Percentiles rank a stretch among this genome's conserved stretches.
These are phyloP conservation scores for Cytospora piceae DNA, from an alignment of 2,329 filamentous ascomycete genomes.

Conservation along the genomic window DNA sequence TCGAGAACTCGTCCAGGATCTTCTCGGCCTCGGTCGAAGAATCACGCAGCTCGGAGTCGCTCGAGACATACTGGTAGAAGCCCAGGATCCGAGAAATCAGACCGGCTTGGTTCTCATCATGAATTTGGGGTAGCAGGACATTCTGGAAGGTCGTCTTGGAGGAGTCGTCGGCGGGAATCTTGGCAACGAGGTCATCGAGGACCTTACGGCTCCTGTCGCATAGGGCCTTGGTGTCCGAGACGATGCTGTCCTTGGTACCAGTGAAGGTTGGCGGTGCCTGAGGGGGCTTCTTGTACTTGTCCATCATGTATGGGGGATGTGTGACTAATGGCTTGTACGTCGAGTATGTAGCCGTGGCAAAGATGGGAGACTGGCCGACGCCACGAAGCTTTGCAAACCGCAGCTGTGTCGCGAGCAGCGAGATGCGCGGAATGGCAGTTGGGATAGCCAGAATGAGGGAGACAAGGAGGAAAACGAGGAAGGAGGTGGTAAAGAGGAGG, in stretches of 20 bases:
- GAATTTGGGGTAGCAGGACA: conserved; percentile 68
- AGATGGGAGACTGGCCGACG: conserved; percentile 39
- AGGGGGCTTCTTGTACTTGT: conserved; percentile 72
- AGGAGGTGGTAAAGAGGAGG: conserved; percentile 51
- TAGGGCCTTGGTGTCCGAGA: conserved; percentile 67
- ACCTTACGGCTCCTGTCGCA: conserved; percentile 65
- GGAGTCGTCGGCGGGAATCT: conserved; percentile 55
- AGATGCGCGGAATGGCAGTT: conserved; percentile 62
- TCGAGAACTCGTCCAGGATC: conserved; percentile 74
- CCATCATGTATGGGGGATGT: conserved; percentile 63
- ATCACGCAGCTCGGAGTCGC: conserved; percentile 69
- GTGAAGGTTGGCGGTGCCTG: conserved; percentile 79
- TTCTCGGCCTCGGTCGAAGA: conserved; percentile 77
- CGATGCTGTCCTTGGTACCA: conserved; percentile 70
- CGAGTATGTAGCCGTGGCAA: conserved; percentile 39
- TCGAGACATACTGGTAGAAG: conserved; percentile 81
- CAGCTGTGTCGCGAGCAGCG: conserved; percentile 60
- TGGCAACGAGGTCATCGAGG: conserved; percentile 68
- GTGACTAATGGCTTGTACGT: conserved; percentile 41
- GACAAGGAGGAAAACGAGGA: conserved; percentile 59
- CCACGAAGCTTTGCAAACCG: conserved; percentile 37
- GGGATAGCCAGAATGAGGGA: conserved; percentile 69
- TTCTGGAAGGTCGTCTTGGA: conserved; percentile 58
- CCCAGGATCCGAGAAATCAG: conserved; percentile 68
- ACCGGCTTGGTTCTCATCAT: conserved; percentile 69